phyloP scores from a whole-genome alignment of 768 basidiomycete species.

The Chiua virens region DNA sequence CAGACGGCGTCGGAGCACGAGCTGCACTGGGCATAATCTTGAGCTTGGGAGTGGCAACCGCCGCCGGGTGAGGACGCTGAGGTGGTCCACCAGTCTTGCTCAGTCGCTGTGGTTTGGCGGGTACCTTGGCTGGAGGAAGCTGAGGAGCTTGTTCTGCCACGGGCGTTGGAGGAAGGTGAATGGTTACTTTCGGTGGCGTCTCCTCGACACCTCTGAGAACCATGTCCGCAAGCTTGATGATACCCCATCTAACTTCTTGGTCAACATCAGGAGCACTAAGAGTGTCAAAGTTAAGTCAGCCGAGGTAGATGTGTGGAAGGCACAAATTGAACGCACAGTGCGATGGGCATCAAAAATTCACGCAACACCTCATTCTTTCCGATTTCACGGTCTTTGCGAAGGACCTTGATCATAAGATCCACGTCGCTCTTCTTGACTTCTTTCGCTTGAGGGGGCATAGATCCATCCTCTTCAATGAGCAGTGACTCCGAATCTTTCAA shows the following conservation, averaged over 20 bases:
- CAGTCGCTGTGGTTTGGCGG: constrained; percentile 38
- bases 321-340: constrained; percentile 54
- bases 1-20: constrained; percentile 19
- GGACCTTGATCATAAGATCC: constrained; percentile 80
- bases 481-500: constrained; percentile 74
- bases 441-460: constrained; percentile 63
- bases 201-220: constrained; percentile 83
- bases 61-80: constrained; percentile 28
- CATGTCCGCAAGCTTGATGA: constrained; percentile 89
- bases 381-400: constrained; percentile 85
- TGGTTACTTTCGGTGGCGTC: constrained; percentile 79
- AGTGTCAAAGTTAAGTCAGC: neutral
- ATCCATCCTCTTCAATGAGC: constrained; percentile 86
- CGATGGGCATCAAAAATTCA: constrained; percentile 78
- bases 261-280: constrained; percentile 74
- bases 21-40: constrained; percentile 38
- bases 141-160: constrained; percentile 59
- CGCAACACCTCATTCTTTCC: constrained; percentile 77
- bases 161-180: constrained; percentile 78
- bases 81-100: constrained; percentile 37
- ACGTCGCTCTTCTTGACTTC: constrained; percentile 81
- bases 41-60: constrained; percentile 51
- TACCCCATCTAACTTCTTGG: constrained; percentile 86
- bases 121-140: constrained; percentile 52
- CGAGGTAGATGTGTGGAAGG: constrained; percentile 1